Conservation (phyloP, 148 eudicot genomes). For the Diospyros lotus region DNA sequence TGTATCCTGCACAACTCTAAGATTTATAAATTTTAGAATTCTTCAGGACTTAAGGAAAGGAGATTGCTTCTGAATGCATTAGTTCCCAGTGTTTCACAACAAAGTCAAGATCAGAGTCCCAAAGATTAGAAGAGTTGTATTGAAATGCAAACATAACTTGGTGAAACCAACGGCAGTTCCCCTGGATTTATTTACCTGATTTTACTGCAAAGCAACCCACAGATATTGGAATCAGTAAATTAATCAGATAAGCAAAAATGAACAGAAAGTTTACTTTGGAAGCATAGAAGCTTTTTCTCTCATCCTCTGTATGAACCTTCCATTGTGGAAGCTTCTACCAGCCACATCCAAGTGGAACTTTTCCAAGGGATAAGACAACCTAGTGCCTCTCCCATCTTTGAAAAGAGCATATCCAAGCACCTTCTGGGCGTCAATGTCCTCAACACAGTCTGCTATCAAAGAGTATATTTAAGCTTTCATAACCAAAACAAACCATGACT, state of each 20-base stretch:
- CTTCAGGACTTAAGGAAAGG: not conserved
- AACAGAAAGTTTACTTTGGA: conserved; percentile 34
- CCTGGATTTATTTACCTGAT: not conserved
- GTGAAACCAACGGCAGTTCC: no score
- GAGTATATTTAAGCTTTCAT: not conserved
- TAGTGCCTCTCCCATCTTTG: conserved; percentile 45
- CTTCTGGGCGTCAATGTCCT: conserved; percentile 51
- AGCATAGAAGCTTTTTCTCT: conserved; percentile 46
- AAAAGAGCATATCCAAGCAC: conserved; percentile 58
- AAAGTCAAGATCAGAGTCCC: not conserved
- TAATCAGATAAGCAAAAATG: not conserved
- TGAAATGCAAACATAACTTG: not conserved
- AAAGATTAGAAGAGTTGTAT: not conserved
- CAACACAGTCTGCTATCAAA: conserved; percentile 43
- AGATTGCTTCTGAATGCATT: not conserved
- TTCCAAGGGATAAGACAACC: conserved; percentile 49
- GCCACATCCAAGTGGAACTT: conserved; percentile 47
- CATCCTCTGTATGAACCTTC: conserved; percentile 58
- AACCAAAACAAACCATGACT: not conserved
- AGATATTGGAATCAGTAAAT: not conserved
- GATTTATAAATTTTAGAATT: not conserved
- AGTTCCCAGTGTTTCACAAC: not conserved
- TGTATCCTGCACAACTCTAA: not conserved
- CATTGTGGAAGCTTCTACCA: conserved; percentile 59
- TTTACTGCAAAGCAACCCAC: not conserved